Evolutionary conservation across 495 filamentous ascomycete species (phyloP).

Genomic region (Neurospora sp.): DNA sequence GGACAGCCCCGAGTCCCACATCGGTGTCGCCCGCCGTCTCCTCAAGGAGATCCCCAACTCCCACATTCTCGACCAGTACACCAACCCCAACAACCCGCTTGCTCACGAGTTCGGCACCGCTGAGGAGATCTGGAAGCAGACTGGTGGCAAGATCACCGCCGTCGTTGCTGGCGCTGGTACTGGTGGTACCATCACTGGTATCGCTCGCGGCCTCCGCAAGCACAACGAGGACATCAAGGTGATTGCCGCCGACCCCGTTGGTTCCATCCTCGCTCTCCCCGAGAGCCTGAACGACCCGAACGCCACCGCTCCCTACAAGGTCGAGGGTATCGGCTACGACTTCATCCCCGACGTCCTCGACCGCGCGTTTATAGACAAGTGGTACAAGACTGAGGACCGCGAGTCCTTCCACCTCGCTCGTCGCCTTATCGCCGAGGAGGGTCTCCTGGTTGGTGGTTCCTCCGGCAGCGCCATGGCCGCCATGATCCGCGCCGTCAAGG

Average conservation of each 20-base stretch:
- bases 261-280: conserved; percentile 79
- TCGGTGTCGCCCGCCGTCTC: conserved; percentile 82
- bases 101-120: conserved; percentile 94
- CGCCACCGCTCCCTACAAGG: conserved; percentile 82
- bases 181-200: conserved; percentile 87
- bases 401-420: conserved; percentile 86
- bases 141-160: conserved; percentile 70
- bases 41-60: conserved; percentile 94
- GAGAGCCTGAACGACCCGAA: conserved; percentile 64
- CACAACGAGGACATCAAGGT: conserved; percentile 76
- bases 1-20: conserved; percentile 92
- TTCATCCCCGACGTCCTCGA: conserved; percentile 94
- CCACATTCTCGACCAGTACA: conserved; percentile 95
- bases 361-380: conserved; percentile 70
- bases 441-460: conserved; percentile 86
- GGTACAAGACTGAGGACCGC: conserved; percentile 95
- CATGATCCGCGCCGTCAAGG: conserved; percentile 66
- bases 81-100: conserved; percentile 80
- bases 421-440: conserved; percentile 87
- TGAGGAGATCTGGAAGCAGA: conserved; percentile 92
- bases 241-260: conserved; percentile 83
- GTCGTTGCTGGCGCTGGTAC: conserved; percentile 91
- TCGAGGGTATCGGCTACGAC: conserved; percentile 98
- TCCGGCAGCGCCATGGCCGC: conserved; percentile 90
- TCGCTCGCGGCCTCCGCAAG: conserved; percentile 77